These are phyloP conservation scores for Phytophthora syringae DNA, from an alignment of 352 stramenopile species.

Conservation along the genomic window DNA sequence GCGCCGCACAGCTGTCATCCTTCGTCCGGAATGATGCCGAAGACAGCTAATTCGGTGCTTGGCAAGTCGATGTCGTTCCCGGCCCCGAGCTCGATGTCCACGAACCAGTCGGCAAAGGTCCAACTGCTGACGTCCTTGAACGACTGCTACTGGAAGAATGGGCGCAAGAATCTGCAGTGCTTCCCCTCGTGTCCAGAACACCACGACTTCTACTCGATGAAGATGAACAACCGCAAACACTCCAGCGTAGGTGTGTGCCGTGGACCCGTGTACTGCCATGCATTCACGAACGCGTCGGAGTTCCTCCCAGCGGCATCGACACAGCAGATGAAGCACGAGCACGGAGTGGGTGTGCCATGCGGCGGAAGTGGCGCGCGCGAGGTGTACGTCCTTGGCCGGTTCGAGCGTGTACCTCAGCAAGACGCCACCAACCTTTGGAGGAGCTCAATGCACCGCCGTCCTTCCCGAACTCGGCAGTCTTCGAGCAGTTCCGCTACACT, in stretches of 20 bases:
- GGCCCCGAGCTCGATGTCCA: slow-evolving; percentile 2
- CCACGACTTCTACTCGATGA: slow-evolving; percentile 91
- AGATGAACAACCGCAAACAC: slow-evolving; percentile 91
- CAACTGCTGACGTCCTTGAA: slow-evolving; percentile 67
- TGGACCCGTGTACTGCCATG: slow-evolving; percentile 80
- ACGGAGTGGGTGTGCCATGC: slow-evolving; percentile 42
- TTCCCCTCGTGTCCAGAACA: slow-evolving; percentile 88
- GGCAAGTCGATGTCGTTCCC: slow-evolving; percentile 12
- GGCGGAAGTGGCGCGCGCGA: slow-evolving; percentile 55
- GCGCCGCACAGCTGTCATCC: background rate
- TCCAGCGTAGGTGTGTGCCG: slow-evolving; percentile 85
- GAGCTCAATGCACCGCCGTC: slow-evolving; percentile 49
- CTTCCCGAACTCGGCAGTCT: slow-evolving; percentile 53
- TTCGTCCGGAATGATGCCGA: background rate
- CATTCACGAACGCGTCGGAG: slow-evolving; percentile 46
- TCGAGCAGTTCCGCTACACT: slow-evolving; percentile 79
- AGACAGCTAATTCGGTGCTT: slow-evolving; percentile 8
- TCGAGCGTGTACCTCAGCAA: slow-evolving; percentile 79
- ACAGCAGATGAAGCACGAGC: slow-evolving; percentile 72
- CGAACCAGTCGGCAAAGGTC: slow-evolving; percentile 35
- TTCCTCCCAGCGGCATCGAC: slow-evolving; percentile 30
- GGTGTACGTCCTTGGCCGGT: slow-evolving; percentile 78
- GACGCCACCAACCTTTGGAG: slow-evolving; percentile 58
- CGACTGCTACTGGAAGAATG: slow-evolving; percentile 91
- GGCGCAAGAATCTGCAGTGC: slow-evolving; percentile 90